phyloP scores from a whole-genome alignment of 768 basidiomycete genomes.

The Amanita fuliginea region DNA sequence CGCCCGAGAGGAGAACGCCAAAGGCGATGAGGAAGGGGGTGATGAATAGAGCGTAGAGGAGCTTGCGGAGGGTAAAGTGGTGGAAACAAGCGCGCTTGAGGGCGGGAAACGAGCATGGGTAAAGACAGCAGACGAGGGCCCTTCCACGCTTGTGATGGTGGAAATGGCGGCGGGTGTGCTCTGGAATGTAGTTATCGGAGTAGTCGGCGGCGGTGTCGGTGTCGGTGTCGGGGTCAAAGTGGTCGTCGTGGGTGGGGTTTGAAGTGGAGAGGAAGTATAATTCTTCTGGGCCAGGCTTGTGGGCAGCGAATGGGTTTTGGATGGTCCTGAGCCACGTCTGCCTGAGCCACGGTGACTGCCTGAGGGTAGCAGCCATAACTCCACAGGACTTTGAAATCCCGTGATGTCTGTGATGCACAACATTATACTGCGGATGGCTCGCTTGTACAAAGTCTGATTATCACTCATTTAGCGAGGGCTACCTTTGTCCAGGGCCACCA shows the following conservation, averaged over 20 bases:
- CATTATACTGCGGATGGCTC: too few species aligned
- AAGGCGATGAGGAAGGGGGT: constrained; percentile 14
- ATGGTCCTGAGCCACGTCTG: neutral
- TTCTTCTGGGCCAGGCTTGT: neutral
- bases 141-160: neutral
- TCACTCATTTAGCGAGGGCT: too few species aligned
- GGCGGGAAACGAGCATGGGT: neutral
- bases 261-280: neutral
- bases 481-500: too few species aligned
- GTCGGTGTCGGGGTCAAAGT: neutral
- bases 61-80: neutral
- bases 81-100: neutral
- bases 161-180: too few species aligned
- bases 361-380: neutral
- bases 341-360: neutral
- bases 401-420: too few species aligned
- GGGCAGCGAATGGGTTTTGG: neutral
- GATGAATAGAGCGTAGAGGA: neutral
- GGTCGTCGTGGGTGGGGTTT: neutral
- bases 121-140: neutral
- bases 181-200: neutral
- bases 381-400: too few species aligned
- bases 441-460: too few species aligned
- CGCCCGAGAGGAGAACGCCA: constrained; percentile 22
- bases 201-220: neutral